Base-by-base conservation (phyloP, 352 stramenopile species). In the Ophiocytium majus region DNA sequence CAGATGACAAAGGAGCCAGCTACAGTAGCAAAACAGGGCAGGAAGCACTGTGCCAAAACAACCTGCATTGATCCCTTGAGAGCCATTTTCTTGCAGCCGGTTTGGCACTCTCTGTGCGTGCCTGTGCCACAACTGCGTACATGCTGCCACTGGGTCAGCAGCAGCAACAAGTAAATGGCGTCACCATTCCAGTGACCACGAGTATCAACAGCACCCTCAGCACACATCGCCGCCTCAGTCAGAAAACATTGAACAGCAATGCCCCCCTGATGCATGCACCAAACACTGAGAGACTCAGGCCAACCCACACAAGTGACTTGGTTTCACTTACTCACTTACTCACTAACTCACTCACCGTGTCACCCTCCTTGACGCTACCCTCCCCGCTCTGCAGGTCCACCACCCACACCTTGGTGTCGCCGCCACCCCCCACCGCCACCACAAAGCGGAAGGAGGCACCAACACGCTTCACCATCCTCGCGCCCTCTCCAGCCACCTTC, bases 351-450 rank as follows among this genome's bases (percentile, higher is more conserved):
- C 66, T 43, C 66, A 78, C 66, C 35, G 32, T 43, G 14, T 78
- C 66, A 43, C 66, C 35, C 66, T 78, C 35, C 35, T 43, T 78
- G 66, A 78, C 14, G 66, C 66, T 78, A 17, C 66, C 66, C 14
- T 5, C 17, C 5, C 35, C 66, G 17, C 14, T 78, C 66, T 78
- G 5, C 35, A 78, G 14, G 66, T 78, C 66, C 32, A 78, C 32
- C 66, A 78, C 5, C 66, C 66, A 78, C 66, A 78, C 66, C 35
- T 78, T 43, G 57, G 28, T 23, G 57, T 10, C 14, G 32, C 32
- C 5, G 14, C 35, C 17, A 5, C 32, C 5, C 32, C 32, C 10
- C 32, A 78, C 32, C 66, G 32, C 66, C 32, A 78, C 66, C 32
- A 78, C 14, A 17, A 78, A 78, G 5, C 66, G 66, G 66, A 78